Evolutionary conservation across 257 asterid genomes (phyloP), one percentile per base, ranked within the genome.

Genomic region (Leonotis leonurus): DNA sequence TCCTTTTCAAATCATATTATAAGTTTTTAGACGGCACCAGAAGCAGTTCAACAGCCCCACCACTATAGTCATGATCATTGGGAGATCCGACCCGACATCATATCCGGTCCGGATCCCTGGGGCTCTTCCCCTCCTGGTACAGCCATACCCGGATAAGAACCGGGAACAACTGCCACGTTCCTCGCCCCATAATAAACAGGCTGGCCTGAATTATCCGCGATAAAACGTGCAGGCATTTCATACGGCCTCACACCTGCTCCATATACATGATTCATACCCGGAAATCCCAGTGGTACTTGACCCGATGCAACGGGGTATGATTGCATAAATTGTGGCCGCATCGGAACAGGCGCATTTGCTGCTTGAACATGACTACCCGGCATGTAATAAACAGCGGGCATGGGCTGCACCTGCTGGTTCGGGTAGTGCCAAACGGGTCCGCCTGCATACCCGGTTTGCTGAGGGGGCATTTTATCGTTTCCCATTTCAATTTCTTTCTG

Each of bases 391-490:
- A 89, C 71, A 0, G 95, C 66, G 1, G 85, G 88, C 56, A 89
- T 44, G 52, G 78, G 75, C 69, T 84, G 95, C 43, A 81, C 75
- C 13, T 79, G 43, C 21, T 75, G 96, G 39, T 76, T 75, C 56
- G 84, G 83, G 64, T 83, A 85, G 0, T 81, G 88, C 90, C 95
- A 85, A 77, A 80, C 65, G 24, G 93, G 86, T 21, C 76, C 70
- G 46, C 87, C 81, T 26, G 83, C 18, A 44, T 77, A 83, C 68
- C 80, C 89, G 12, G 72, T 58, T n/a, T 68, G 84, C 18, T 85
- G 78, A 11, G 74, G 56, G 33, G 50, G 65, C 55, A 59, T n/a
- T 17, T 64, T 70, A 36, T 84, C 90, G 8, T 35, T 11, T 2
- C 73, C 67, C 74, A 26, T 53, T 40, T 39, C 78, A 30, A 54